A percentile compares a stretch with the other conserved stretches of the same genome.
Conservation (phyloP, 2,329 filamentous ascomycete species). For the Botrytis porri region DNA sequence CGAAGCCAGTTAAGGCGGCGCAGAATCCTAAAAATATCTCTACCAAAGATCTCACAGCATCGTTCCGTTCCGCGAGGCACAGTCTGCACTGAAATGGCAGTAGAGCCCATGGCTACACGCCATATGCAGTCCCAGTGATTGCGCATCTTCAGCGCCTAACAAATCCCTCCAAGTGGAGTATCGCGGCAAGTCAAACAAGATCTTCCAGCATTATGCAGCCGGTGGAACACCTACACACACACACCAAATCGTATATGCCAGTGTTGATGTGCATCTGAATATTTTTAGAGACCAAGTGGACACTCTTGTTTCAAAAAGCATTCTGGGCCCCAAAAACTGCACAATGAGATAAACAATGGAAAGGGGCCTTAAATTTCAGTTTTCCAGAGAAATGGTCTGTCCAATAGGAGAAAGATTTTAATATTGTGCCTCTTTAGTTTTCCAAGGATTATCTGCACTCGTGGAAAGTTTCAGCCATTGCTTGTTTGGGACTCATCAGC, state of each 20-base stretch:
- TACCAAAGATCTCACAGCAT: conserved; percentile 12
- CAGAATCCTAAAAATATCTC: conserved; percentile 3
- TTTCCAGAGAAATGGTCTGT: background rate
- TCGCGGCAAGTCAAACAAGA: conserved; percentile 10
- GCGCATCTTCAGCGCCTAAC: conserved; percentile 13
- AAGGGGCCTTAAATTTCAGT: background rate
- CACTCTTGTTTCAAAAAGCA: background rate
- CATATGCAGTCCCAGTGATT: background rate
- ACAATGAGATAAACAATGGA: background rate
- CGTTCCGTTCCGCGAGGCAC: conserved; percentile 20
- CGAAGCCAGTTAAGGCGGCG: background rate
- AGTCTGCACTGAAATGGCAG: conserved; percentile 6
- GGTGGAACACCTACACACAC: background rate
- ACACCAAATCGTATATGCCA: conserved; percentile 1
- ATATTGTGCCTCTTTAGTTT: background rate
- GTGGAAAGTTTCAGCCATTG: conserved; percentile 9
- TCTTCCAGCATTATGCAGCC: background rate
- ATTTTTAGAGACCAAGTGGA: background rate
- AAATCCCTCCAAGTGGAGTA: background rate
- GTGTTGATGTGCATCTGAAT: background rate
- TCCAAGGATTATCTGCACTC: conserved; percentile 8
- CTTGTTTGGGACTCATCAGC: background rate
- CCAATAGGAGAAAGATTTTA: background rate
- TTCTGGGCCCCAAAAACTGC: background rate
- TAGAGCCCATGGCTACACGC: background rate